Evolutionary conservation across 495 filamentous ascomycete species (phyloP).

Genomic region (Glarea lozoyensis): DNA sequence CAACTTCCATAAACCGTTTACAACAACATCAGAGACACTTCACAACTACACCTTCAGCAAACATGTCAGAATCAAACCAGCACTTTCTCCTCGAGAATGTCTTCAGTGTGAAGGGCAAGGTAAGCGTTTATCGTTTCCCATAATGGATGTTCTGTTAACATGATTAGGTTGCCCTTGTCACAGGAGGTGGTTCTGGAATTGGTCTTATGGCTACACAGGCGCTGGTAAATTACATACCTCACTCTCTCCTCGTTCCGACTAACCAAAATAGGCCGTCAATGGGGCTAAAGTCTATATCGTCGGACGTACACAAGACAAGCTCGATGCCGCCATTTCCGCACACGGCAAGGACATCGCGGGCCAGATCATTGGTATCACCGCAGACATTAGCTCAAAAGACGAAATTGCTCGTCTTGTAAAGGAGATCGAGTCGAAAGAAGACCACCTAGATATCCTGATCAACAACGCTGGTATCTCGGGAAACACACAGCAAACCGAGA

Average conservation of each 20-base stretch:
- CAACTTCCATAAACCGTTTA: not conserved
- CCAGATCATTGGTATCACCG: conserved; percentile 21
- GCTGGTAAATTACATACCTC: no score
- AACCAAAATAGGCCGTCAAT: no score
- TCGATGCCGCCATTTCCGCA: conserved; percentile 39
- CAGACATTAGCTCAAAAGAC: conserved; percentile 13
- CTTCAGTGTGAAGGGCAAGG: conserved; percentile 20
- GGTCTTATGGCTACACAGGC: conserved; percentile 51
- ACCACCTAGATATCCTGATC: conserved; percentile 38
- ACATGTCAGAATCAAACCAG: conserved; percentile 15
- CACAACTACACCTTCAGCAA: not conserved
- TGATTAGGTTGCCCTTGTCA: conserved; percentile 55
- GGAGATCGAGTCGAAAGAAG: conserved; percentile 18
- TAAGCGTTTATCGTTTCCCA: not conserved
- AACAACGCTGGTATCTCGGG: conserved; percentile 41
- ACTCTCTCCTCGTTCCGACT: no score
- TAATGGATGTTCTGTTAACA: not conserved
- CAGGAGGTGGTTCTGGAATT: conserved; percentile 59
- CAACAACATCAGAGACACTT: not conserved
- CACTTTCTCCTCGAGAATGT: conserved; percentile 13
- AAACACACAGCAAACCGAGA: conserved; percentile 20
- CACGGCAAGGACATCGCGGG: conserved; percentile 20
- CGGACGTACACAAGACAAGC: conserved; percentile 44
- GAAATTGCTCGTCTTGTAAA: conserved; percentile 14
- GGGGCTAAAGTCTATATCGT: conserved; percentile 57